Evolutionary conservation across 2,329 filamentous ascomycete species (phyloP).

Genomic region (Myriosclerotinia duriaeana): DNA sequence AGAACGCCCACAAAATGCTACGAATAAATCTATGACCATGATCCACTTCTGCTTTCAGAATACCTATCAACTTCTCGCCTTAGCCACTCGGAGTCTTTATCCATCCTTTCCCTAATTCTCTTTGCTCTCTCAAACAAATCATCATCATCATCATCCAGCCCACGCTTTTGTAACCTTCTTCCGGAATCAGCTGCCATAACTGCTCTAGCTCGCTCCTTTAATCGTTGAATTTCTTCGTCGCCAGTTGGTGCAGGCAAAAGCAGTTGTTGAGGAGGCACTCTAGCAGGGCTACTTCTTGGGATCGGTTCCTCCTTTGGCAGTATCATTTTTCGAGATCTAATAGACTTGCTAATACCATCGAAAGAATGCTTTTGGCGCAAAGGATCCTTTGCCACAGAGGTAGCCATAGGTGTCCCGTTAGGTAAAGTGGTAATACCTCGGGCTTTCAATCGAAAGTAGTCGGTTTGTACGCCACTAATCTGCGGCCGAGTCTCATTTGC

Average conservation of each 20-base stretch:
- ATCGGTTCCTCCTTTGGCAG: conserved; percentile 17
- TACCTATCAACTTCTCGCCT: conserved; percentile 34
- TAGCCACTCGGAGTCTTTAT: conserved; percentile 40
- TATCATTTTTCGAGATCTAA: conserved; percentile 26
- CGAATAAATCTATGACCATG: conserved; percentile 30
- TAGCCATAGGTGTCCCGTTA: conserved; percentile 38
- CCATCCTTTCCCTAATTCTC: conserved; percentile 40
- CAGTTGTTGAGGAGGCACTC: conserved; percentile 18
- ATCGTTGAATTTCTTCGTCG: conserved; percentile 29
- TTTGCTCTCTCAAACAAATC: conserved; percentile 41
- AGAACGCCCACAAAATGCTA: conserved; percentile 25
- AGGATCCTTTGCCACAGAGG: conserved; percentile 34
- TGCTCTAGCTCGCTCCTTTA: conserved; percentile 36
- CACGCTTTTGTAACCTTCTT: conserved; percentile 26
- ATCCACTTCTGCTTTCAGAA: conserved; percentile 33
- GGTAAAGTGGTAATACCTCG: conserved; percentile 40
- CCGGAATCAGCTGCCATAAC: conserved; percentile 29
- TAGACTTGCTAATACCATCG: conserved; percentile 32
- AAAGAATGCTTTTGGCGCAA: conserved; percentile 35
- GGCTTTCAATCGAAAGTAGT: conserved; percentile 43
- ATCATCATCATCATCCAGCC: conserved; percentile 33
- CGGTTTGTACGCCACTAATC: conserved; percentile 40
- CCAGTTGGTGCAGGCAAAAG: conserved; percentile 18
- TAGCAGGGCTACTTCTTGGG: conserved; percentile 35
- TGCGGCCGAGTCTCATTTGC: conserved; percentile 33